These are phyloP conservation scores for Pseudogymnoascus destructans DNA, from an alignment of 2,329 filamentous ascomycete species.

Conservation along the genomic window DNA sequence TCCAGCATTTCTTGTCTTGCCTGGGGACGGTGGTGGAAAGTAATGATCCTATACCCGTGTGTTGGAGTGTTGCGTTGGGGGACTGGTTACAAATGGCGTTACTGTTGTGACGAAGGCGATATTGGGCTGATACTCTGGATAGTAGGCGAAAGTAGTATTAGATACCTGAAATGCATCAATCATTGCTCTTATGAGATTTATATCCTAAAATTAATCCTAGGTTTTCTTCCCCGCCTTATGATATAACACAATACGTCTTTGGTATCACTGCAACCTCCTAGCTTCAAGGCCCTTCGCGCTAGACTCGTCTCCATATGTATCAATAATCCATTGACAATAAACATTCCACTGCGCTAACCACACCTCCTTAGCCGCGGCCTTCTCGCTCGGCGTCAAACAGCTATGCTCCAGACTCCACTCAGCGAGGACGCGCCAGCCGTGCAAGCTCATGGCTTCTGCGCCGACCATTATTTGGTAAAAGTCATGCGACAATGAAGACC, in stretches of 20 bases:
- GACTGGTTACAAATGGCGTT: not conserved
- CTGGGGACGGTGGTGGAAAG: not conserved
- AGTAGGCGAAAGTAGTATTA: not conserved
- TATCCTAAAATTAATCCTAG: not conserved
- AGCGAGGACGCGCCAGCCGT: slow-evolving; percentile 57
- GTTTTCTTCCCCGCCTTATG: not conserved
- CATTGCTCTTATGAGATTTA: not conserved
- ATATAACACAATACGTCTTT: not conserved
- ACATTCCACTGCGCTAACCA: slow-evolving; percentile 45
- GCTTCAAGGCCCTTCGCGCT: not conserved
- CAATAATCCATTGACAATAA: slow-evolving; percentile 42
- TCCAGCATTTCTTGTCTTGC: not conserved
- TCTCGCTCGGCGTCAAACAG: slow-evolving; percentile 36
- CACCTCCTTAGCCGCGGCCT: slow-evolving; percentile 27
- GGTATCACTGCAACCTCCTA: not conserved
- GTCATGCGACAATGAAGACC: slow-evolving; percentile 59
- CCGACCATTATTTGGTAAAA: slow-evolving; percentile 68
- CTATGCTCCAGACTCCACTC: slow-evolving; percentile 51
- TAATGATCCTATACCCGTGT: slow-evolving; percentile 5
- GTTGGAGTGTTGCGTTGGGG: not conserved
- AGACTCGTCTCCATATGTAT: slow-evolving; percentile 27
- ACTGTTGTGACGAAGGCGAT: not conserved
- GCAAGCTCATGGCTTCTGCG: slow-evolving; percentile 50
- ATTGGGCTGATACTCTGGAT: not conserved
- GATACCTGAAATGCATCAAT: not conserved